A percentile compares a stretch with the other conserved stretches of the same genome.
Evolutionary conservation across 2,329 filamentous ascomycete genomes (phyloP).

Genomic region (Botrytis porri): DNA sequence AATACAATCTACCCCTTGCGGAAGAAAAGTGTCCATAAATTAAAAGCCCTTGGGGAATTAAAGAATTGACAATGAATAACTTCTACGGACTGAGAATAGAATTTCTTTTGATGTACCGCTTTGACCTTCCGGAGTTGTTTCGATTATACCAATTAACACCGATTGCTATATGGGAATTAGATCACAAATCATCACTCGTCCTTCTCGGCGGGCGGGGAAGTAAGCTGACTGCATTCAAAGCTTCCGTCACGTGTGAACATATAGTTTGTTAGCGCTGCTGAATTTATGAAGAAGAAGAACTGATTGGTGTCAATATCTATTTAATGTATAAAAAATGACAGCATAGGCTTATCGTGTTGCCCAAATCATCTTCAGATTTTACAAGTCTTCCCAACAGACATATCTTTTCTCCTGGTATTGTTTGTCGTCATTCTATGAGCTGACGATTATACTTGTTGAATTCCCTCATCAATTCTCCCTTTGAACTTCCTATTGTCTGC

Average conservation of each 20-base stretch:
- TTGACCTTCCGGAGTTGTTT: background rate
- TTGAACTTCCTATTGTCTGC: background rate
- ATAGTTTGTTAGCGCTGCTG: background rate
- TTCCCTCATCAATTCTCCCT: too few species aligned
- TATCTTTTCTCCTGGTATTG: background rate
- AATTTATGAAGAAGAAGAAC: background rate
- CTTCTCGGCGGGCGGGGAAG: conserved; percentile 9
- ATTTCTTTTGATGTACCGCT: background rate
- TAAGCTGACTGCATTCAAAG: conserved; percentile 19
- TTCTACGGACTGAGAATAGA: background rate
- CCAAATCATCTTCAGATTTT: background rate
- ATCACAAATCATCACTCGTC: background rate
- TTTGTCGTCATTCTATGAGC: background rate
- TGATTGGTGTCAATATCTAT: background rate
- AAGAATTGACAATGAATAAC: too few species aligned
- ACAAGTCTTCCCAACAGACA: background rate
- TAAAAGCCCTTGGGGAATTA: background rate
- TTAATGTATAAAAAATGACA: background rate
- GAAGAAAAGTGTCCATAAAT: background rate
- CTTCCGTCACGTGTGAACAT: conserved; percentile 3
- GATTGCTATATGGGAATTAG: background rate
- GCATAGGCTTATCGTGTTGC: background rate
- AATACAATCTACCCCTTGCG: background rate
- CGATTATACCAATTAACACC: background rate
- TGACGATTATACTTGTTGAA: background rate